These are phyloP conservation scores for Raphanus hybrid DNA, from an alignment of 441 rosid species.

Conservation along the genomic window DNA sequence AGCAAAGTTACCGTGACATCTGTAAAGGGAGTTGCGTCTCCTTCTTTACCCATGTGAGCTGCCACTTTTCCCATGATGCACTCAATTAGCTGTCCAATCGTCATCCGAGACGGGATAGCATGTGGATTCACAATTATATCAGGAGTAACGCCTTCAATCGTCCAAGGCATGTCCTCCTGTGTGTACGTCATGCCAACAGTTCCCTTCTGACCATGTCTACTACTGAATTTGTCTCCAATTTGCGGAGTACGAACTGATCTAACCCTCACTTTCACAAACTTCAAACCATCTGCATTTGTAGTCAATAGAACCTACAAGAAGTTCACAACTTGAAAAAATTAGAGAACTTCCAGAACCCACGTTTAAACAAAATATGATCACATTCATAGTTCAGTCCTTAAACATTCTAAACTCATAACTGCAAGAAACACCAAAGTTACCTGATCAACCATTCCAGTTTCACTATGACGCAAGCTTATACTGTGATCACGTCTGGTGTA, in stretches of 20 bases:
- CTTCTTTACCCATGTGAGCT: slow-evolving; percentile 99
- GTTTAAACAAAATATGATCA: slow-evolving; percentile 4
- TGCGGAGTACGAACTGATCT: slow-evolving; percentile 97
- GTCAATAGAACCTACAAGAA: slow-evolving; percentile 80
- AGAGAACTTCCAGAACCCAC: neutral
- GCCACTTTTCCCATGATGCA: slow-evolving; percentile 99
- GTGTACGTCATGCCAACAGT: slow-evolving; percentile 99
- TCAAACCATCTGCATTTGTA: slow-evolving; percentile 88
- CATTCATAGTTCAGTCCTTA: slow-evolving; percentile 10
- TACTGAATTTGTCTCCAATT: slow-evolving; percentile 96
- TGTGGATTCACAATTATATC: slow-evolving; percentile 96
- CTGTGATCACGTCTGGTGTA: slow-evolving; percentile 94
- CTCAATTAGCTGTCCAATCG: slow-evolving; percentile 97
- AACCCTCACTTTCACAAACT: slow-evolving; percentile 96
- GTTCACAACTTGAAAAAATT: slow-evolving; percentile 10
- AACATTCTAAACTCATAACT: slow-evolving; percentile 5
- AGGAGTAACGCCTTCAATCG: slow-evolving; percentile 93
- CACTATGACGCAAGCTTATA: slow-evolving; percentile 96
- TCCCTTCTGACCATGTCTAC: slow-evolving; percentile 99
- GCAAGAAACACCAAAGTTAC: slow-evolving; percentile 47
- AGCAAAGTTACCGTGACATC: slow-evolving; percentile 88
- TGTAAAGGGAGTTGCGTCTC: slow-evolving; percentile 97
- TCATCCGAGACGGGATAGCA: slow-evolving; percentile 99
- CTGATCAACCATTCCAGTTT: slow-evolving; percentile 98
- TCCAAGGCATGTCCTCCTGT: slow-evolving; percentile 99